Base-by-base conservation (phyloP, 352 stramenopile genomes). In the Phytophthora kernoviae region DNA sequence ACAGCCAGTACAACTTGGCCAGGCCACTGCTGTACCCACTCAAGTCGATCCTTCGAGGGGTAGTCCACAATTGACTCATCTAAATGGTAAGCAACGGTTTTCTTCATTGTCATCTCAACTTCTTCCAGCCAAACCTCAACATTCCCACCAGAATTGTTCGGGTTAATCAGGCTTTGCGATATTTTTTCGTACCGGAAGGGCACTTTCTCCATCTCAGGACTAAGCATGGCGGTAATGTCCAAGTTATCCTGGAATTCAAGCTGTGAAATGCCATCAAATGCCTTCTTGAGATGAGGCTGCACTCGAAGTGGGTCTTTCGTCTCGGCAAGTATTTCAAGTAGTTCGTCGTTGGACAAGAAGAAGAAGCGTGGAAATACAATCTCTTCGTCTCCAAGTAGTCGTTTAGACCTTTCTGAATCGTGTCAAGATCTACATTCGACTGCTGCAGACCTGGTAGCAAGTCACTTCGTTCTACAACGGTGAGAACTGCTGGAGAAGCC, bases 281-380 rank as follows among this genome's bases (percentile, higher is more conserved):
- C 87, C 39, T 98, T 98, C 68, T 98, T 98, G 12, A 98, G 65
- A 62, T 97, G 90, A 5, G 94, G 94, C 63, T 98, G 92, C n/a
- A 98, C 94, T n/a, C 91, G 81, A 27, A 97, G 58, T 2, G 94
- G 94, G 54, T 98, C 94, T 63, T 97, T 97, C 1, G 88, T 96
- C 64, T 98, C 91, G 1, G 93, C 89, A 37, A 98, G 76, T 33
- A 98, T 98, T 50, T 97, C 90, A 2, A 98, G 76, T 14, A 98
- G 55, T 66, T 98, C 91, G 45, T 97, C 91, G 64, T 98, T 97
- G 2, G 86, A 96, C 20, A 98, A 68, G 64, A 98, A 97, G 69
- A 97, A 98, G 59, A 98, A 98, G 1, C 91, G 77, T 2, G 91
- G 91, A 98, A 98, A 34, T 91, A 89, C 21, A 97, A 54, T 0